These are phyloP conservation scores for Ceratocystis lukuohia DNA, from an alignment of 2,329 filamentous ascomycete species.

Conservation along the genomic window DNA sequence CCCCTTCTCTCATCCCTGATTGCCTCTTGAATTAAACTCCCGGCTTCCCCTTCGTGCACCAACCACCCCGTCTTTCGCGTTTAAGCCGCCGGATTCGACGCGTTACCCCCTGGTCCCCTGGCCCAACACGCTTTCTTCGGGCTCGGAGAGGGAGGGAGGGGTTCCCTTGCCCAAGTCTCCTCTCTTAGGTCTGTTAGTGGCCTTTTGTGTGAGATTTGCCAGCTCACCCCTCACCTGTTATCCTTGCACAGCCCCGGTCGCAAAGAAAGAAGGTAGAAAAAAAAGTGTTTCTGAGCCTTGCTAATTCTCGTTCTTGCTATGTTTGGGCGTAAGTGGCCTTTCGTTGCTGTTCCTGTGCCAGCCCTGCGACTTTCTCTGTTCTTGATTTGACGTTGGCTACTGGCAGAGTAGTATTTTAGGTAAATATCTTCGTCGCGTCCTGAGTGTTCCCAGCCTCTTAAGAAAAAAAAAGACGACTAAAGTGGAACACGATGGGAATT, in stretches of 20 bases:
- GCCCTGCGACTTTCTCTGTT: not conserved
- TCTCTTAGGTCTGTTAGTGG: not conserved
- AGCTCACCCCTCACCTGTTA: not conserved
- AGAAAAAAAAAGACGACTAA: not conserved
- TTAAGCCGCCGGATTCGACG: not conserved
- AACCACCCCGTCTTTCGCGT: slow-evolving; percentile 4
- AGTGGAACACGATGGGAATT: not conserved
- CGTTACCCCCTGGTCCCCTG: not conserved
- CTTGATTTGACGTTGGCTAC: not conserved
- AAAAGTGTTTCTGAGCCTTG: not conserved
- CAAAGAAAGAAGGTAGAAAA: not conserved
- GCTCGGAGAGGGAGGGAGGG: not conserved
- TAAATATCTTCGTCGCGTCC: not conserved
- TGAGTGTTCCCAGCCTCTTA: not conserved
- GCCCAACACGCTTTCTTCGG: not conserved
- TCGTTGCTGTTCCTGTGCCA: not conserved
- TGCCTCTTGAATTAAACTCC: not conserved
- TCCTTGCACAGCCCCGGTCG: not conserved
- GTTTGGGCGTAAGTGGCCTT: not conserved
- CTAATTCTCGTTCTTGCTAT: not conserved
- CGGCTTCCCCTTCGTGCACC: slow-evolving; percentile 3
- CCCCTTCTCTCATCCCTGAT: not conserved
- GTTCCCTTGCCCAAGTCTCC: not conserved
- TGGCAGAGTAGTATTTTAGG: not conserved
- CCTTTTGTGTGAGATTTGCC: not conserved